Percentiles rank a stretch among this genome's conserved stretches.
These are phyloP conservation scores for Penicillium sp. DNA, from an alignment of 2,329 filamentous ascomycete genomes.

Conservation along the genomic window DNA sequence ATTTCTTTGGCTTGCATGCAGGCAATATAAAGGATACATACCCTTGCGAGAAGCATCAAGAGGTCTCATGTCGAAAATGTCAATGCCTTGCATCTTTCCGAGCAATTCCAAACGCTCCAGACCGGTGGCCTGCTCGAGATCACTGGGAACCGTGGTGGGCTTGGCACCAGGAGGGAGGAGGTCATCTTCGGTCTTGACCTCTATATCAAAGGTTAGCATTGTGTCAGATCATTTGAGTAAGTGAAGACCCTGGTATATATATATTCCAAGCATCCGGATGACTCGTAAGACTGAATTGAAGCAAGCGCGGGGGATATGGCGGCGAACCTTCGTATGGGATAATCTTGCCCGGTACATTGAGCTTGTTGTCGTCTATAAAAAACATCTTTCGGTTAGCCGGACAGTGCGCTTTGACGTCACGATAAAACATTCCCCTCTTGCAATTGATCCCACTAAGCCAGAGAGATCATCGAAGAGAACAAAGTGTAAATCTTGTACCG, in stretches of 20 bases:
- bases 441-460: not conserved
- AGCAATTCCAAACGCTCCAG: constrained; percentile 97
- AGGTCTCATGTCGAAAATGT: constrained; percentile 97
- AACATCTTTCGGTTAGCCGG: constrained; percentile 5
- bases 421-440: not conserved
- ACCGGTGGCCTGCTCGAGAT: constrained; percentile 94
- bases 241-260: not conserved
- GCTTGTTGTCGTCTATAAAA: constrained; percentile 29
- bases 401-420: not conserved
- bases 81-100: constrained; percentile 98
- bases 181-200: constrained; percentile 77
- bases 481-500: not conserved
- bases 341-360: constrained; percentile 41
- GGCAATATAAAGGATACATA: constrained; percentile 39
- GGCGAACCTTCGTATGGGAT: constrained; percentile 43
- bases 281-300: not conserved
- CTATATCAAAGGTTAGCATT: constrained; percentile 46
- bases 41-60: constrained; percentile 86
- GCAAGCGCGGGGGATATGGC: not conserved
- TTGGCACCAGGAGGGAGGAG: constrained; percentile 78
- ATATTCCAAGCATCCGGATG: not conserved
- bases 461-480: not conserved
- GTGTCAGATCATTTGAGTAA: not conserved
- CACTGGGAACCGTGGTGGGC: constrained; percentile 81
- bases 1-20: not conserved